A percentile compares a stretch with the other conserved stretches of the same genome.
Conservation (phyloP, 495 filamentous ascomycete species). For the Articulospora tetracladia region DNA sequence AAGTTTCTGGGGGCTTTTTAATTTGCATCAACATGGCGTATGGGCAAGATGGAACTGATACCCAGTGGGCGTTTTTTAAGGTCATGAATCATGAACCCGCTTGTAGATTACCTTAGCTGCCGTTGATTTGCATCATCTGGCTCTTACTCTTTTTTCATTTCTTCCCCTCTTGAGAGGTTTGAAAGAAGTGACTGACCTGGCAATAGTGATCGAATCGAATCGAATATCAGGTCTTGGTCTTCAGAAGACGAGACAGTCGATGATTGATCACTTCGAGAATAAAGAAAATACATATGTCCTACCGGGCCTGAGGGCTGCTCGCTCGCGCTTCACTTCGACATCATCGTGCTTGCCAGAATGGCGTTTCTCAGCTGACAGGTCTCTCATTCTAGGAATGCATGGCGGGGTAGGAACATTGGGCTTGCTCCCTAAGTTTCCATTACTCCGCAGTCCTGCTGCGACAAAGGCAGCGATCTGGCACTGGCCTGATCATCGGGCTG, state of each 20-base stretch:
- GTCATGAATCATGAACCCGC: slow-evolving; percentile 2
- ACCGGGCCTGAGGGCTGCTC: neutral
- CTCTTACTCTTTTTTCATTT: slow-evolving; percentile 8
- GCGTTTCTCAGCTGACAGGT: slow-evolving; percentile 10
- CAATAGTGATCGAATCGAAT: slow-evolving; percentile 21
- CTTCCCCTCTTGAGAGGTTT: neutral
- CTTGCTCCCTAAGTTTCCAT: neutral
- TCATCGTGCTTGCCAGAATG: slow-evolving; percentile 5
- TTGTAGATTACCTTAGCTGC: slow-evolving; percentile 19
- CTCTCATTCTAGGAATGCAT: neutral
- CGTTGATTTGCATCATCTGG: neutral
- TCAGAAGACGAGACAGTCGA: neutral
- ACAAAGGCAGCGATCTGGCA: neutral
- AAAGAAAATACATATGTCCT: neutral
- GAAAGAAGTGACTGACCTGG: slow-evolving; percentile 20
- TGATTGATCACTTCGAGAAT: neutral
- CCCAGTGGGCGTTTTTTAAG: slow-evolving; percentile 15
- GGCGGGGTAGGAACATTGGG: neutral
- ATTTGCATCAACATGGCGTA: slow-evolving; percentile 17
- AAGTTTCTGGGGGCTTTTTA: slow-evolving; percentile 7
- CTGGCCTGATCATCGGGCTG: neutral
- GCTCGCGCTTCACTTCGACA: neutral
- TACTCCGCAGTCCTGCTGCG: neutral
- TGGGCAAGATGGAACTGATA: slow-evolving; percentile 20
- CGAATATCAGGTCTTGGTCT: neutral